Evolutionary conservation across 345 rosid genomes (phyloP), one percentile per base, ranked within the genome.

Genomic region (Eutrema japonicum): DNA sequence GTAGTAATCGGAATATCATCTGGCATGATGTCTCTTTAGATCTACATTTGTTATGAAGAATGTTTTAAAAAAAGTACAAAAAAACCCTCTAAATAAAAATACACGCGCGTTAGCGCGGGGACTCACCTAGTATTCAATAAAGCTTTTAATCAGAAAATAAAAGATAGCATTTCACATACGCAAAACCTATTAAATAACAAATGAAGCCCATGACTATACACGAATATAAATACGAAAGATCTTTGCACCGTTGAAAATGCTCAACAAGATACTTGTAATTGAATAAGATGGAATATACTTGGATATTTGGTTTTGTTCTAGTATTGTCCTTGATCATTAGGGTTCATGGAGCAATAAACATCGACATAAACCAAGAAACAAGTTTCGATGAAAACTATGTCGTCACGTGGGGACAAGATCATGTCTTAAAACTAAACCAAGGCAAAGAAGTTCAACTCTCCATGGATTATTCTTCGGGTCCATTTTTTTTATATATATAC

Each of bases 381-480:
- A 32, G 16, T 10, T 72, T 72, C 8, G 62, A 72, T 40, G 42
- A 61, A 5, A 72, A 40, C 9, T 72, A 72, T 52, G 53, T 61
- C 7, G 46, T 72, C 14, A 43, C 76, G 10, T 72, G 70, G 70
- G 76, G 76, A 63, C 54, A 72, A 18, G 30, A 48, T 33, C 42
- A 48, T 64, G 14, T 33, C 26, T 29, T 41, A 3, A 51, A 41
- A 63, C 46, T 51, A 29, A 29, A 51, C 49, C 70, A 42, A 63
- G 54, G 70, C 7, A n/a, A 30, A 63, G 45, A 62, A 33, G 10
- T 72, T 72, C 63, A 72, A 1, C 70, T 72, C 37, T 41, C 47
- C 38, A 40, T 72, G 55, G 77, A 72, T 52, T 45, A 16, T 38
- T 22, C 62, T 64, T 72, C 77, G 52, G 77, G 69, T 71, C n/a